Conservation (phyloP, 352 stramenopile species). For the Peronospora tabacina region DNA sequence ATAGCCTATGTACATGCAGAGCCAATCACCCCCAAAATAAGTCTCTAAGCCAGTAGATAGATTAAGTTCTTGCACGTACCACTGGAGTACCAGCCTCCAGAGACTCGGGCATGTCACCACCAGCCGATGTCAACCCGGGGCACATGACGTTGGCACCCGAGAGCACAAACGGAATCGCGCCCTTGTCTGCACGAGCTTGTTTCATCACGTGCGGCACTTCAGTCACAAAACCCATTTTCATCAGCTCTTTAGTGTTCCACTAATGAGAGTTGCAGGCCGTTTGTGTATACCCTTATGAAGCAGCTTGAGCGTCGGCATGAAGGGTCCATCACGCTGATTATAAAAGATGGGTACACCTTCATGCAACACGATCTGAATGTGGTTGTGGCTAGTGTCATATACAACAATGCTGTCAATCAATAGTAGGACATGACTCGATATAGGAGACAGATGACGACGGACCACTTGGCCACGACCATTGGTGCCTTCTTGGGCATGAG, state of each 20-base stretch:
- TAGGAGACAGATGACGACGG: slow-evolving; percentile 20
- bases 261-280: not conserved
- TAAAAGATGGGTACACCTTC: slow-evolving; percentile 93
- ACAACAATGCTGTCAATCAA: slow-evolving; percentile 8
- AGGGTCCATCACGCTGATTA: slow-evolving; percentile 93
- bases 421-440: slow-evolving; percentile 1
- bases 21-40: slow-evolving; percentile 1
- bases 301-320: slow-evolving; percentile 94
- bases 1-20: slow-evolving; percentile 59
- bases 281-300: slow-evolving; percentile 89
- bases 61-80: slow-evolving; percentile 33
- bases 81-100: slow-evolving; percentile 78
- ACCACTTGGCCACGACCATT: slow-evolving; percentile 89
- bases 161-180: slow-evolving; percentile 96
- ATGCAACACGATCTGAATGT: slow-evolving; percentile 87
- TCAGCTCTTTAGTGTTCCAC: not conserved
- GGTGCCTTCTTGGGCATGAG: slow-evolving; percentile 93
- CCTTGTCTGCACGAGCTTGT: slow-evolving; percentile 92
- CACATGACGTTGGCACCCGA: slow-evolving; percentile 99
- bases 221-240: not conserved
- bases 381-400: slow-evolving; percentile 61
- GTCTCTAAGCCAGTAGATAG: not conserved
- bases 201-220: slow-evolving; percentile 90
- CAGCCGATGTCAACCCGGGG: slow-evolving; percentile 93
- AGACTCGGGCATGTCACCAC: slow-evolving; percentile 89